Conservation (phyloP, 2,329 filamentous ascomycete species). For the Nigrospora oryzae region DNA sequence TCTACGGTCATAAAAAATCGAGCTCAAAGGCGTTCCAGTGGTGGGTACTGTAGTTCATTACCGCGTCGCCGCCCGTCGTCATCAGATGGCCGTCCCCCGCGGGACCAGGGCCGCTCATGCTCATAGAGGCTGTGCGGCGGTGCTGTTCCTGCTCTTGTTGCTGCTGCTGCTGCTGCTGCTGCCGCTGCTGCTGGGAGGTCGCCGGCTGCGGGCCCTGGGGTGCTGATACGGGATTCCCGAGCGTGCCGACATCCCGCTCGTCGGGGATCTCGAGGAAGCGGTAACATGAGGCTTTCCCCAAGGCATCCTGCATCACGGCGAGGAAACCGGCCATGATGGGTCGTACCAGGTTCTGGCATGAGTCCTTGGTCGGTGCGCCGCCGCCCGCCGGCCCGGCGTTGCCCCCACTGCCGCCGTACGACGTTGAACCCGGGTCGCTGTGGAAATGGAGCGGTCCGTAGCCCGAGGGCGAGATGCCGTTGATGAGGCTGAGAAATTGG, state of each 20-base stretch:
- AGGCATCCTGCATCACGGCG: conserved; percentile 20
- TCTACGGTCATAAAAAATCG: not conserved
- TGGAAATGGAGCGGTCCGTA: conserved; percentile 9
- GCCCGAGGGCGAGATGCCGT: conserved; percentile 6
- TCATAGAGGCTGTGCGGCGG: not conserved
- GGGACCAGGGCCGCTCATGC: not conserved
- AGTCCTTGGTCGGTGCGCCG: conserved; percentile 3
- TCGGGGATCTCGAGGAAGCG: conserved; percentile 10
- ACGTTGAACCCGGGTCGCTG: conserved; percentile 2
- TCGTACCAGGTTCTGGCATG: conserved; percentile 9
- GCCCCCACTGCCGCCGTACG: conserved; percentile 1
- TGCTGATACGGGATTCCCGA: too few species aligned
- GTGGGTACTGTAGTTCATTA: not conserved
- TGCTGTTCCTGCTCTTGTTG: not conserved
- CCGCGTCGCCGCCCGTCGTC: not conserved
- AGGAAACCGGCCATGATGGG: conserved; percentile 13
- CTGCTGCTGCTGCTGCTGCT: not conserved
- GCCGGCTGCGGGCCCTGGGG: too few species aligned
- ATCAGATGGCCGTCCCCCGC: not conserved
- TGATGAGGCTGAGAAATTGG: conserved; percentile 16
- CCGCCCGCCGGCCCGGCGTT: not conserved
- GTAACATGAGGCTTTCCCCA: conserved; percentile 23
- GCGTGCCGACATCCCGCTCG: conserved; percentile 2
- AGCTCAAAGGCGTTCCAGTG: conserved; percentile 1
- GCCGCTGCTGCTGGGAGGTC: not conserved